Percentiles rank a stretch among this genome's conserved stretches.
phyloP scores from a whole-genome alignment of 106 monocot species.

The Narthecium ossifragum region DNA sequence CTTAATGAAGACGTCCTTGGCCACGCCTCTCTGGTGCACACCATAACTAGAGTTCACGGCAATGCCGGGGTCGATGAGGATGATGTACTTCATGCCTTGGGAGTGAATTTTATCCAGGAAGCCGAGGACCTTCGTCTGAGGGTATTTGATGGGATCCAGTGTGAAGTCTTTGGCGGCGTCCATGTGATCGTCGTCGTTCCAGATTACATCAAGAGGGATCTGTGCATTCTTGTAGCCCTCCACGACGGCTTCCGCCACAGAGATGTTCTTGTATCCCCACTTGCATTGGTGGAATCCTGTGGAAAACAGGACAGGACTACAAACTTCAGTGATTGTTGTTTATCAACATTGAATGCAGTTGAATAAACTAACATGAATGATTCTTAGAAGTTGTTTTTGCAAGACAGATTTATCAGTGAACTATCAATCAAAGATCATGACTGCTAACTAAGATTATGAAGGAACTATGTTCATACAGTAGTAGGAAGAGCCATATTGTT shows the following conservation, averaged over 20 bases:
- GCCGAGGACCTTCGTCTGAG: conserved; percentile 47
- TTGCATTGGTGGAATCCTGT: conserved; percentile 99
- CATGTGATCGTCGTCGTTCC: conserved; percentile 99
- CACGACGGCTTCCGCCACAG: conserved; percentile 85
- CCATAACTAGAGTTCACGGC: conserved; percentile 74
- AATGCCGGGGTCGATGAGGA: conserved; percentile 91
- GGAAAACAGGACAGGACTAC: no score
- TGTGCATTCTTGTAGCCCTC: conserved; percentile 68
- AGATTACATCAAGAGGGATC: conserved; percentile 93
- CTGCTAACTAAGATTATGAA: no score
- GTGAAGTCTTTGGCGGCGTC: conserved; percentile 94
- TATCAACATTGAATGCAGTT: no score
- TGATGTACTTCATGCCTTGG: conserved; percentile 77
- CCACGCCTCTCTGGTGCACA: conserved; percentile 60
- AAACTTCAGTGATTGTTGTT: background rate
- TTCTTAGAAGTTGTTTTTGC: no score
- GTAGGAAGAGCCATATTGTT: no score
- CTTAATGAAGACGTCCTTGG: conserved; percentile 78
- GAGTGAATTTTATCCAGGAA: conserved; percentile 84
- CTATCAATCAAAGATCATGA: no score
- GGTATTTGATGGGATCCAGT: conserved; percentile 74
- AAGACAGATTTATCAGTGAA: no score
- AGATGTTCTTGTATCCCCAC: conserved; percentile 92
- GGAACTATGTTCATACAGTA: no score
- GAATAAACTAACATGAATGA: no score